These are phyloP conservation scores for Fraxinus anomala DNA, from an alignment of 257 asterid genomes.

Conservation along the genomic window DNA sequence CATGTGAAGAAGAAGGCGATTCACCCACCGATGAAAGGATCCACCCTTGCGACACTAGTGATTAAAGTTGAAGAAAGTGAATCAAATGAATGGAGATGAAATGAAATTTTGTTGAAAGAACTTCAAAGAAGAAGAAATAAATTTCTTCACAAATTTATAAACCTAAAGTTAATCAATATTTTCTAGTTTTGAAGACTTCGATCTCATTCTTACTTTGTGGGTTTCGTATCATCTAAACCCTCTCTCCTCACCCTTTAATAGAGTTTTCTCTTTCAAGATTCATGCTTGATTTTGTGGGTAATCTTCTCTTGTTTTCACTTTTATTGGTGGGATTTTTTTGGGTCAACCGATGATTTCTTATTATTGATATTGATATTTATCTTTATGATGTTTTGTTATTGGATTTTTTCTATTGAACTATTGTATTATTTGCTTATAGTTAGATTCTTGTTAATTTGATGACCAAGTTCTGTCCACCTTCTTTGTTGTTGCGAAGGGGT, in stretches of 20 bases:
- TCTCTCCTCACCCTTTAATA: not conserved
- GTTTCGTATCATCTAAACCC: not conserved
- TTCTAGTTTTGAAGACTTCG: too few relatives aligned
- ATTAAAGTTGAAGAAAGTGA: too few relatives aligned
- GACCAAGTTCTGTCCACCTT: not conserved
- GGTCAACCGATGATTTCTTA: too few relatives aligned
- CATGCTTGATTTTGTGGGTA: conserved; percentile 24
- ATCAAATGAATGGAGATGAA: too few relatives aligned
- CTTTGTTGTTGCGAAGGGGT: not conserved
- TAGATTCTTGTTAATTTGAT: not conserved
- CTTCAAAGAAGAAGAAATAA: too few relatives aligned
- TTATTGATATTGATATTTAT: not conserved
- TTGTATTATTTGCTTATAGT: conserved; percentile 2
- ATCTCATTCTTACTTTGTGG: not conserved
- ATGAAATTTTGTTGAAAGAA: too few relatives aligned
- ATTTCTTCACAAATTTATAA: too few relatives aligned
- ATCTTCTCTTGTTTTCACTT: conserved; percentile 9
- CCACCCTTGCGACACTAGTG: too few relatives aligned
- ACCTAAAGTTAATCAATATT: too few relatives aligned
- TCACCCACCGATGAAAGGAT: too few relatives aligned
- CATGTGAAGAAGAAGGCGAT: too few relatives aligned
- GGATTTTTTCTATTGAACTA: not conserved
- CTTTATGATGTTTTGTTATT: not conserved
- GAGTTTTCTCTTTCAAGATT: not conserved
- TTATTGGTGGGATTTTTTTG: not conserved